Conservation (phyloP, 331 rosid genomes). For the Rhamnella rubrinervis region DNA sequence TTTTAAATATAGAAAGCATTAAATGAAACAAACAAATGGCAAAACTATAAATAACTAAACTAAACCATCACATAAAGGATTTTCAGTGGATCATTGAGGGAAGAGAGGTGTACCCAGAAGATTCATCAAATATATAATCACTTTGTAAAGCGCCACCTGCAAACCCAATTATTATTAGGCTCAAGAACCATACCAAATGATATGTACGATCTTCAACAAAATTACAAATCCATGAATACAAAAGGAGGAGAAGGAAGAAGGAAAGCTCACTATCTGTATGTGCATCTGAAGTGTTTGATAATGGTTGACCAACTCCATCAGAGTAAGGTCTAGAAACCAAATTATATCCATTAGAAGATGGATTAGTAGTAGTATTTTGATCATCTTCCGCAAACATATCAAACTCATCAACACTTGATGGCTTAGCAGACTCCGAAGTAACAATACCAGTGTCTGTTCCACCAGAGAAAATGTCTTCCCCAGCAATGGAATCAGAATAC, state of each 20-base stretch:
- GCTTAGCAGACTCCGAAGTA: conserved; percentile 30
- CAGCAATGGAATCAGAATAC: conserved; percentile 33
- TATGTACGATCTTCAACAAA: not conserved
- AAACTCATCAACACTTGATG: conserved; percentile 37
- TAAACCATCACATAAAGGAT: not conserved
- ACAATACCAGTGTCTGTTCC: conserved; percentile 33
- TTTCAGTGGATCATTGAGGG: not conserved
- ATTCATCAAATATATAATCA: conserved; percentile 32
- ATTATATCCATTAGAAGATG: conserved; percentile 45
- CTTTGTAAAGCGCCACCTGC: conserved; percentile 32
- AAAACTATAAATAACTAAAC: no score
- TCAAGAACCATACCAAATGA: not conserved
- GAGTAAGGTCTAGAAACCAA: conserved; percentile 18
- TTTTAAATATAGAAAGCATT: no score
- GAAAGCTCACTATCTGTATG: conserved; percentile 42
- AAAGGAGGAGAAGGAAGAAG: not conserved
- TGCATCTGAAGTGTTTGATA: conserved; percentile 29
- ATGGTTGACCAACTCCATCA: conserved; percentile 35
- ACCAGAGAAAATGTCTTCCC: conserved; percentile 37
- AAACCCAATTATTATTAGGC: conserved; percentile 19
- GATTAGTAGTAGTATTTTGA: conserved; percentile 41
- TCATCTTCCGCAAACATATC: conserved; percentile 85
- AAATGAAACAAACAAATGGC: not conserved
- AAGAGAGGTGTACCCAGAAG: conserved; percentile 23
- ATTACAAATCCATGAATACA: not conserved